These are phyloP conservation scores for Erigeron canadensis DNA, from an alignment of 129 eudicot species.

Conservation along the genomic window DNA sequence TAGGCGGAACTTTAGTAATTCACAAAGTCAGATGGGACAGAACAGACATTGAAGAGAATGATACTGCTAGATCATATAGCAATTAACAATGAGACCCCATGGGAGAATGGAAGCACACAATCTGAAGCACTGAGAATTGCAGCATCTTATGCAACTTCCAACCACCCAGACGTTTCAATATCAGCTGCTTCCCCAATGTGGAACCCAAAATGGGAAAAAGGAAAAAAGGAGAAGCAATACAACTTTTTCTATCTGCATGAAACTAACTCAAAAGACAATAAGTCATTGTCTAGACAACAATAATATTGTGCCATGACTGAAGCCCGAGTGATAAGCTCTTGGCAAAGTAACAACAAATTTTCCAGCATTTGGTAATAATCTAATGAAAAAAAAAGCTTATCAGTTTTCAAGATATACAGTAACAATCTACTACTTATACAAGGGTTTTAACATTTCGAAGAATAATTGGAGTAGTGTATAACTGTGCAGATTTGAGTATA, in stretches of 20 bases:
- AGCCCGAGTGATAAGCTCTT: constrained; percentile 93
- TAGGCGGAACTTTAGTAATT: neutral
- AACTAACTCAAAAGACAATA: no score
- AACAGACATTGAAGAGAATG: constrained; percentile 68
- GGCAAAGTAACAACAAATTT: constrained; percentile 96
- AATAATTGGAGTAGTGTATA: neutral
- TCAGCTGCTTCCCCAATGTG: constrained; percentile 94
- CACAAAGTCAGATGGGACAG: neutral
- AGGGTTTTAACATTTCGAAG: constrained; percentile 10
- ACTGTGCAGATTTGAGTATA: neutral
- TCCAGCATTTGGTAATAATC: constrained; percentile 92
- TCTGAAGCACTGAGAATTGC: constrained; percentile 92
- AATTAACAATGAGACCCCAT: constrained; percentile 94
- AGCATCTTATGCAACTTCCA: constrained; percentile 82
- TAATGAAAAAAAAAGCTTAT: constrained; percentile 30
- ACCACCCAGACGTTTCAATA: constrained; percentile 98
- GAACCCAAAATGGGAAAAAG: constrained; percentile 45
- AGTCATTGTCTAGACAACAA: no score
- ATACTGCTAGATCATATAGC: constrained; percentile 85
- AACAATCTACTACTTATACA: constrained; percentile 5
- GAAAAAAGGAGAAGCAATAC: no score
- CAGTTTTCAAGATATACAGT: constrained; percentile 17
- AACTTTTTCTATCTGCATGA: no score
- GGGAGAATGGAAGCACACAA: constrained; percentile 79
- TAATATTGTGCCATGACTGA: constrained; percentile 69